Evolutionary conservation across 768 basidiomycete genomes (phyloP), one percentile per base, ranked within the genome.

Genomic region (Mycena indigotica): DNA sequence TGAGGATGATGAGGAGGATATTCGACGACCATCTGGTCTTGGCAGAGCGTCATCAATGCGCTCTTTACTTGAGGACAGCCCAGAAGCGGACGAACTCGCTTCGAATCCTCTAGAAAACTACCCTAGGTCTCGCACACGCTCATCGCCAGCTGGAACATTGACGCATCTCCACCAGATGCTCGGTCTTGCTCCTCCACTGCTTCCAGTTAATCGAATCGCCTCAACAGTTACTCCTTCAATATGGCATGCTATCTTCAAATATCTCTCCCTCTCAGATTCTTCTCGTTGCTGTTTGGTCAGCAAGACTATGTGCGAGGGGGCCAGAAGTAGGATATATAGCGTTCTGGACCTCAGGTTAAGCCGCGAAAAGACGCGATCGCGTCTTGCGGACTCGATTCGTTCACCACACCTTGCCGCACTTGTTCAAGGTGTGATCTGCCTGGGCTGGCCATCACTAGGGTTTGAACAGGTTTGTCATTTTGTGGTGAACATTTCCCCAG

Each of bases 1-100:
- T n/a, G 46, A 56, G 24, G 61, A 50, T 5, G 55, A 61, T 5
- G 61, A 59, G 15, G 58, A 59, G 24, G 62, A 63, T 21, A 63
- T 63, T 25, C 46, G 62, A 12, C 38, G 57, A 3, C 61, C 61
- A 3, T 39, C 53, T 4, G 61, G 61, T 19, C 54, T 62, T 3
- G 61, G 61, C 23, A 46, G 26, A 26, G 48, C 55, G 4, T 26
- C 53, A 19, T 60, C 58, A 5, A 24, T 59, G 10, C 46, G 17
- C 39, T 44, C 45, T 8, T 28, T 39, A n/a, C 19, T n/a, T 24
- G 6, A 8, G 6, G 46, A 48, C 13, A 28, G n/a, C 24, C 32
- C 17, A 35, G 12, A 45, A 21, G 21, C 8, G 12, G 10, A 8
- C 24, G 25, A 48, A 4, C 15, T 21, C 5, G 6, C 24, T 23